Base-by-base conservation (phyloP, 352 stramenopile species). In the Globisporangium solare region DNA sequence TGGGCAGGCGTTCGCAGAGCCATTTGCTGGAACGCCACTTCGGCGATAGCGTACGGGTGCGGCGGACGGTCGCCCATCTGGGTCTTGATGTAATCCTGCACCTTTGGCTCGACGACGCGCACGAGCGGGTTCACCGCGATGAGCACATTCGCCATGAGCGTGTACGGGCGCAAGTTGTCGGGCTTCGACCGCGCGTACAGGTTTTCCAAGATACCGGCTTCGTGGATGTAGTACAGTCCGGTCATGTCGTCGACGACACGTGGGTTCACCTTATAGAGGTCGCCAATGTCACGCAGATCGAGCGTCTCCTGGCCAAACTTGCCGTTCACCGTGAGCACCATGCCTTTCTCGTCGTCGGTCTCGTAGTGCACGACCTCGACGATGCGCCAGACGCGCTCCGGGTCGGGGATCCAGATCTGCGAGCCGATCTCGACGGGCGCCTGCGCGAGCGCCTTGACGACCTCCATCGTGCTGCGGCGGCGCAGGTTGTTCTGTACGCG, bases 21-120 rank as follows among this genome's bases (percentile, higher is more conserved):
- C 83, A 92, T 92, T 72, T 92, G 86, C 76, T 95, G 83, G 73
- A 92, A 94, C 24, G 86, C 86, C n/a, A 92, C 83, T 56, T 92
- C 82, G 14, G 86, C 83, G 51, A 94, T 90, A 14, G 85, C 72
- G 64, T 92, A 92, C 61, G 85, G 83, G 60, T 92, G 83, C 42
- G 81, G 85, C 24, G 83, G 71, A n/a, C 83, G 79, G 53, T 93
- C 81, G 13, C 83, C 82, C 83, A 94, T 91, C 59, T 92, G 83
- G 51, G 84, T 92, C 71, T 90, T 89, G 64, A 92, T 90, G 70
- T 94, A 93, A 67, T 93, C 83, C 55, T 85, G 73, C 40, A 95
- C 83, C 60, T 89, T 88, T 15, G 85, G 85, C 64, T 95, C 85
- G 12, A 89, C 79, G 18, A 81, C 70, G 39, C 73, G 79, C 31